Evolutionary conservation across 108 stramenopile genomes (phyloP), one percentile per base, ranked within the genome.

Genomic region (Fistulifera solaris): DNA sequence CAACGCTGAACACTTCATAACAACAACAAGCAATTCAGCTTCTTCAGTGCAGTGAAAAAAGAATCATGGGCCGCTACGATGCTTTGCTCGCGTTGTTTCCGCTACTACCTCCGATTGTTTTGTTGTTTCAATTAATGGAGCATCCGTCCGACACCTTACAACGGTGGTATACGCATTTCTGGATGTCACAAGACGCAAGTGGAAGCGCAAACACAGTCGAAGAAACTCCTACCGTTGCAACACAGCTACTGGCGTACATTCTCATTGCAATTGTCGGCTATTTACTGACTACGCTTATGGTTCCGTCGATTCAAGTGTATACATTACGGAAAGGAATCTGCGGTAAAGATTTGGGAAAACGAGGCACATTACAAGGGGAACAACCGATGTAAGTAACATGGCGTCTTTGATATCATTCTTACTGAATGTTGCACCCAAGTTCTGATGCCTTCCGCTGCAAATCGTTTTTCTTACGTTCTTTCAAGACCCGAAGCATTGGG

Each of bases 401-500:
- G 26, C 43, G 24, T 26, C 25, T 27, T 42, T 38, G 10, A 55
- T 21, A 17, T 40, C 12, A 40, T 40, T 40, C 40, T 40, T 40
- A 14, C 40, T 40, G 40, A 13, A 2, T n/a, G 6, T 12, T 60
- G 26, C 8, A 1, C 11, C 35, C 59, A 31, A 21, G 18, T 25
- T 23, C 50, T 40, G 14, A 35, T 28, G 16, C 16, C 48, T 27
- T 27, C 17, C 16, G 12, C 22, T 46, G 38, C n/a, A n/a, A 35
- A 35, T 35, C 31, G 8, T 35, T 35, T 8, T 35, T 35, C 6
- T 61, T 6, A 38, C 41, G 14, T 19, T 26, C 35, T 57, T 38
- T n/a, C 25, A 66, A 87, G 81, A 21, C 96, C 98, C 0, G 98
- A 99, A 75, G 89, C 94, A 43, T 66, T 96, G 17, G 98, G 98